Evolutionary conservation across 345 rosid genomes (phyloP), one percentile per base, ranked within the genome.

Genomic region (Hibiscus mutabilis): DNA sequence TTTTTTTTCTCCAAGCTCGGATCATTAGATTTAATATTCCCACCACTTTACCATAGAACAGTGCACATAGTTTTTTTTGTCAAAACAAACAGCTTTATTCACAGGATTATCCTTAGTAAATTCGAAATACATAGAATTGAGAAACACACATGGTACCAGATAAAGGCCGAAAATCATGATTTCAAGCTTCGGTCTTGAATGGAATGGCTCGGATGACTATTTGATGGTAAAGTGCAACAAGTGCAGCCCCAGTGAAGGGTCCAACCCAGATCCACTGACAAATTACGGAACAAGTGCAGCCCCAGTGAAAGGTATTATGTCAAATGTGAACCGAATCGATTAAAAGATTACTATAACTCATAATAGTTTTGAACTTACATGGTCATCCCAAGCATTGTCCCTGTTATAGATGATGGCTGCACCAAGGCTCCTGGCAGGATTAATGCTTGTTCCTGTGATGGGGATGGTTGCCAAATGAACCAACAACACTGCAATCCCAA

Each of bases 181-280:
- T 52, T 52, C 57, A 67, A 27, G 71, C 40, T 49, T 25, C 51
- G 24, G 25, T 27, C 59, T 79, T 82, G 75, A 85, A 87, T 7
- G 91, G 82, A 49, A 78, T 79, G 49, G 91, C 87, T 78, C 86
- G 78, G 79, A 87, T 80, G 75, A 85, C 84, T 16, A 78, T 74
- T 67, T 81, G 81, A 71, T 85, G 84, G 79, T 85, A 87, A 0
- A 84, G 77, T 40, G 91, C 84, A 33, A 87, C 90, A 3, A 84
- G 81, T 15, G 83, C 85, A 46, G 85, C 84, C 27, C 90, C 90
- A 22, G 79, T 72, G 80, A 86, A 81, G 16, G 88, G 88, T 74
- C 90, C 90, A 27, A 84, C 81, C 86, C 88, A 86, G 55, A 86
- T 74, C 88, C 88, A 79, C 82, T 82, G 75, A 14, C 25, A 18